Evolutionary conservation across 2,329 filamentous ascomycete species (phyloP).

Genomic region (Furcasterigmium furcatum): DNA sequence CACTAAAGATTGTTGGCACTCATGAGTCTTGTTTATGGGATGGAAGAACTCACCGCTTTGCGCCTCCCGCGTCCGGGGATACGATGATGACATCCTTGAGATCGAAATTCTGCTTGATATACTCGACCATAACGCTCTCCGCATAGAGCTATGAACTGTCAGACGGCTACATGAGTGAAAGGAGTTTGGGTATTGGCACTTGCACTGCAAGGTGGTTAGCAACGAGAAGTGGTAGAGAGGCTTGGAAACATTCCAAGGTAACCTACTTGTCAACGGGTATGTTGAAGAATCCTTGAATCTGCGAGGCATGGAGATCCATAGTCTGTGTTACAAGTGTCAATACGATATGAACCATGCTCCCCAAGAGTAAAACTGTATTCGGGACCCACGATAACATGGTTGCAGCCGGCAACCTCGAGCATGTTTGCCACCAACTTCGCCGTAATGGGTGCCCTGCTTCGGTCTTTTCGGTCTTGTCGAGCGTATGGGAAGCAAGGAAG

Average conservation of each 20-base stretch:
- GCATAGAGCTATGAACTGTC: slow-evolving; percentile 63
- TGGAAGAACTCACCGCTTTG: slow-evolving; percentile 48
- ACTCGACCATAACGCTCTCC: slow-evolving; percentile 78
- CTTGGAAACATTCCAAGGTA: no score
- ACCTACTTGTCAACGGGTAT: slow-evolving; percentile 44
- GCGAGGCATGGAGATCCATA: slow-evolving; percentile 83
- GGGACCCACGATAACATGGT: no score
- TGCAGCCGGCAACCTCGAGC: slow-evolving; percentile 79
- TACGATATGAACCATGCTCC: no score
- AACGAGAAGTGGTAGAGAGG: no score
- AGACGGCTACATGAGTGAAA: no score
- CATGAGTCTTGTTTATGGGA: no score
- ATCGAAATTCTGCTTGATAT: slow-evolving; percentile 76
- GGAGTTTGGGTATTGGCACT: no score
- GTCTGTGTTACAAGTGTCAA: slow-evolving; percentile 35
- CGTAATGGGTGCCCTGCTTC: slow-evolving; percentile 79
- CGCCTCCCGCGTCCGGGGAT: slow-evolving; percentile 81
- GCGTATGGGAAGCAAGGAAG: slow-evolving; percentile 87
- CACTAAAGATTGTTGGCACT: no score
- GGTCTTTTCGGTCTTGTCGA: slow-evolving; percentile 87
- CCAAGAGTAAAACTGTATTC: no score
- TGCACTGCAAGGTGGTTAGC: no score
- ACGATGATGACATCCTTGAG: slow-evolving; percentile 81
- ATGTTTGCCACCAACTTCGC: slow-evolving; percentile 90
- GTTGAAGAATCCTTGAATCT: slow-evolving; percentile 89